phyloP scores from a whole-genome alignment of 2,329 filamentous ascomycete genomes.

The Xylaria sp. region DNA sequence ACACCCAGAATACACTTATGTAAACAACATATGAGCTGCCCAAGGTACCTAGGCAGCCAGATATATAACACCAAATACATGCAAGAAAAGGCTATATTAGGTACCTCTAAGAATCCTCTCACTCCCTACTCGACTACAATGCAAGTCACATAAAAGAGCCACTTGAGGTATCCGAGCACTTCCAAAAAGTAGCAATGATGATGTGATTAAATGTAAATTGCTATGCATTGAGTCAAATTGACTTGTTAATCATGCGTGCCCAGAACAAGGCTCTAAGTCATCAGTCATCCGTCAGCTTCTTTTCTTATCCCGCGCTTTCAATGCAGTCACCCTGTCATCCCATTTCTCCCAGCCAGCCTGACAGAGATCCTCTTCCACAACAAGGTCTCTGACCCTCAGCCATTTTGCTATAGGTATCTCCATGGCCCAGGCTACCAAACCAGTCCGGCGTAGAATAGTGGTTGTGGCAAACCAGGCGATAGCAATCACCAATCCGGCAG shows the following conservation, averaged over 20 bases:
- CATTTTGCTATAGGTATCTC: conserved; percentile 72
- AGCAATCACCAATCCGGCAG: conserved; percentile 77
- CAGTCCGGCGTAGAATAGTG: conserved; percentile 70
- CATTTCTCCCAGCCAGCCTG: conserved; percentile 96
- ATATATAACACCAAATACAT: no score
- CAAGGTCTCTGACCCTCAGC: conserved; percentile 82
- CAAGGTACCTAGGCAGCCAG: no score
- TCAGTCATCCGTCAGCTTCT: conserved; percentile 30
- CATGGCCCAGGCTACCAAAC: conserved; percentile 78
- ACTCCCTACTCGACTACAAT: no score
- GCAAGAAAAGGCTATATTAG: no score
- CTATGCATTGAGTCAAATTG: not conserved
- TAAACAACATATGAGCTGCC: no score
- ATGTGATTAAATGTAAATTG: not conserved
- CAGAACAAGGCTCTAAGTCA: not conserved
- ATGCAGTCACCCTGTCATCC: conserved; percentile 65
- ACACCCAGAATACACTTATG: no score
- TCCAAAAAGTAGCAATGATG: not conserved
- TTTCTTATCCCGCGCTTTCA: conserved; percentile 52
- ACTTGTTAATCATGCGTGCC: not conserved
- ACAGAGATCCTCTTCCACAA: conserved; percentile 86
- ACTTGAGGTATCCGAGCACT: no score
- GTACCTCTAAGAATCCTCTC: no score
- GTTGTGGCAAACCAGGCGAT: conserved; percentile 83
- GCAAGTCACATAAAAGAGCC: no score